Evolutionary conservation across 768 basidiomycete species (phyloP).

Genomic region (Pisolithus albus): DNA sequence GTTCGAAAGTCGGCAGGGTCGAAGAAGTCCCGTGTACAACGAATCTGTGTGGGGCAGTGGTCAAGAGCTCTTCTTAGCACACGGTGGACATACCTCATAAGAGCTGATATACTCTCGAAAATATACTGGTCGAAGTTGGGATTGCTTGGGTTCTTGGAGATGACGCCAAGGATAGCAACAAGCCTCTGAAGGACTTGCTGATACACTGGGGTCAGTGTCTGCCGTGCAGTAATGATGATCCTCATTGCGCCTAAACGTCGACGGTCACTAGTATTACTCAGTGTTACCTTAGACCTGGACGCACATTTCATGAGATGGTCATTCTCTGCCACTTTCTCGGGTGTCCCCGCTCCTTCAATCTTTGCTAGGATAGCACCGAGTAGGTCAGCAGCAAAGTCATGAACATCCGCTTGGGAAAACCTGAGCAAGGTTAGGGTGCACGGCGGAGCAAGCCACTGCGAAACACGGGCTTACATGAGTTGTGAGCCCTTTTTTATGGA

Average conservation of each 20-base stretch:
- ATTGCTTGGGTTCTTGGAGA: conserved; percentile 95
- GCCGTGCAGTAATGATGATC: conserved; percentile 83
- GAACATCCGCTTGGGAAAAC: conserved; percentile 83
- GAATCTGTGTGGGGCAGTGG: conserved; percentile 45
- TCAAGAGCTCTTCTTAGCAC: not conserved
- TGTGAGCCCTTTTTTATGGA: conserved; percentile 78
- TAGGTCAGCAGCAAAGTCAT: conserved; percentile 70
- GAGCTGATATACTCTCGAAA: conserved; percentile 91
- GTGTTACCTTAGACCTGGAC: conserved; percentile 16
- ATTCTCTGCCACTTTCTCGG: conserved; percentile 94
- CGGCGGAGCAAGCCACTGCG: not conserved
- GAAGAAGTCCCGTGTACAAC: conserved; percentile 64
- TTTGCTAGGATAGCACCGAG: conserved; percentile 67
- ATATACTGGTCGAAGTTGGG: conserved; percentile 97
- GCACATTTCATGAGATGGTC: conserved; percentile 97
- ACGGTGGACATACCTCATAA: conserved; percentile 61
- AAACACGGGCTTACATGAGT: conserved; percentile 51
- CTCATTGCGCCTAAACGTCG: conserved; percentile 73
- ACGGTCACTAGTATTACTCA: not conserved
- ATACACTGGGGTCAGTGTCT: conserved; percentile 63
- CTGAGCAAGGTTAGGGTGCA: conserved; percentile 33
- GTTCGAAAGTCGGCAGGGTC: conserved; percentile 71
- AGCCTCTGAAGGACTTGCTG: conserved; percentile 63
- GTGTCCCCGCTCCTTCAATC: conserved; percentile 70
- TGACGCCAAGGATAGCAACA: conserved; percentile 76